Conservation (phyloP, 176 grass and related monocot genomes). For the Oryza meyeriana region DNA sequence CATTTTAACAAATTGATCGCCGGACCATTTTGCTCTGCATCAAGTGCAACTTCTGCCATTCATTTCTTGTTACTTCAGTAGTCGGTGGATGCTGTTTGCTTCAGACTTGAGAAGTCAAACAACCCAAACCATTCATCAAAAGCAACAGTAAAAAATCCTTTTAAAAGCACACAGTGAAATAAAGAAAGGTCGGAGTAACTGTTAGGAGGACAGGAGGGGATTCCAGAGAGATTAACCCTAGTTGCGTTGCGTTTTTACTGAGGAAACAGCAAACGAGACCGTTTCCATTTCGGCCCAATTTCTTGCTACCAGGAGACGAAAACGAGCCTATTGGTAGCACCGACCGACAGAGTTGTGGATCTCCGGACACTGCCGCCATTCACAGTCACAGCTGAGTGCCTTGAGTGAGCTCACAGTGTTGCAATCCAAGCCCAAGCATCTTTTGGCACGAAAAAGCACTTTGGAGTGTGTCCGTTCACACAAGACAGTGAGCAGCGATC, state of each 20-base stretch:
- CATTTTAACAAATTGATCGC: conserved; percentile 2
- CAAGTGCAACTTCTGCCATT: conserved; percentile 20
- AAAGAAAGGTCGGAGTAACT: background rate
- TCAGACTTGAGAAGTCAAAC: background rate
- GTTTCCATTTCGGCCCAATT: conserved; percentile 1
- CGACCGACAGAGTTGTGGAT: conserved; percentile 16
- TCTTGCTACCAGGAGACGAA: background rate
- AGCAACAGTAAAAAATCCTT: background rate
- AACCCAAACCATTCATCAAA: conserved; percentile 6
- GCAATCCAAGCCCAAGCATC: conserved; percentile 20
- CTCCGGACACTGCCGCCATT: background rate
- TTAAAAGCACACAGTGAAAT: background rate
- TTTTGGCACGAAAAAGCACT: conserved; percentile 1
- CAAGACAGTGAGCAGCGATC: background rate
- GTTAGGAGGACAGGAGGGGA: background rate
- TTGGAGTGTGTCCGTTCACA: background rate
- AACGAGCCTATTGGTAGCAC: background rate
- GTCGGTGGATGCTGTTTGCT: conserved; percentile 47
- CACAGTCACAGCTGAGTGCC: background rate
- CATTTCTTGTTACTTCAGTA: conserved; percentile 30
- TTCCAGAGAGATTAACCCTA: background rate
- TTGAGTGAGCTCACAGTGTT: background rate
- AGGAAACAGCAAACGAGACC: no score
- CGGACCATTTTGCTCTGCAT: conserved; percentile 23
- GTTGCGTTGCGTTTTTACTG: background rate